phyloP scores from a whole-genome alignment of 345 rosid genomes.

The Orychophragmus violaceus region DNA sequence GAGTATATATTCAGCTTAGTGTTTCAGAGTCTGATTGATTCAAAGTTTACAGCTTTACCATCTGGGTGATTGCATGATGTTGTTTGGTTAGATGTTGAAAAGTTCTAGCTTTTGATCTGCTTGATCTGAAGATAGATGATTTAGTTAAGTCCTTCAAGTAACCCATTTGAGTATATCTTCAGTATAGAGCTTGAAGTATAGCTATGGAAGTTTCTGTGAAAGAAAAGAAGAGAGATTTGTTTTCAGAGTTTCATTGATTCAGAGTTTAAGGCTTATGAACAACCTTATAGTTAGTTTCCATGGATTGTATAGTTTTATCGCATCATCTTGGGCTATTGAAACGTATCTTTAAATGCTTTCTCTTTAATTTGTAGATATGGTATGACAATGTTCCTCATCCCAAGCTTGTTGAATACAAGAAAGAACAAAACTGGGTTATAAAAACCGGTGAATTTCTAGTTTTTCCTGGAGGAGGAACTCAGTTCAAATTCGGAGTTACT shows the following conservation, averaged over 20 bases:
- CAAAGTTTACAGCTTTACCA: neutral
- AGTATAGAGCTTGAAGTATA: neutral
- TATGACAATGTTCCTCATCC: slow-evolving; percentile 84
- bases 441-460: slow-evolving; percentile 58
- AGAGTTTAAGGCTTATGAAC: neutral
- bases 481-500: slow-evolving; percentile 76
- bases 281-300: neutral
- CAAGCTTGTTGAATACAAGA: slow-evolving; percentile 94
- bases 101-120: neutral
- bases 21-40: neutral
- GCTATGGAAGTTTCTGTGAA: neutral
- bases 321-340: neutral
- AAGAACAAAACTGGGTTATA: slow-evolving; percentile 84
- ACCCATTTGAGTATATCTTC: neutral
- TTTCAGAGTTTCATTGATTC: neutral
- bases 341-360: neutral
- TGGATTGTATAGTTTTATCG: neutral
- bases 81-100: neutral
- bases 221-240: neutral
- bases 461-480: slow-evolving; percentile 97
- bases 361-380: slow-evolving; percentile 50
- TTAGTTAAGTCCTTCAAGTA: neutral
- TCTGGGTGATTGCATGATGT: neutral
- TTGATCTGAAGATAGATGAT: neutral
- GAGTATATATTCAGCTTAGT: neutral